Base-by-base conservation (phyloP, 2,329 filamentous ascomycete species). In the Anisogramma anomala region DNA sequence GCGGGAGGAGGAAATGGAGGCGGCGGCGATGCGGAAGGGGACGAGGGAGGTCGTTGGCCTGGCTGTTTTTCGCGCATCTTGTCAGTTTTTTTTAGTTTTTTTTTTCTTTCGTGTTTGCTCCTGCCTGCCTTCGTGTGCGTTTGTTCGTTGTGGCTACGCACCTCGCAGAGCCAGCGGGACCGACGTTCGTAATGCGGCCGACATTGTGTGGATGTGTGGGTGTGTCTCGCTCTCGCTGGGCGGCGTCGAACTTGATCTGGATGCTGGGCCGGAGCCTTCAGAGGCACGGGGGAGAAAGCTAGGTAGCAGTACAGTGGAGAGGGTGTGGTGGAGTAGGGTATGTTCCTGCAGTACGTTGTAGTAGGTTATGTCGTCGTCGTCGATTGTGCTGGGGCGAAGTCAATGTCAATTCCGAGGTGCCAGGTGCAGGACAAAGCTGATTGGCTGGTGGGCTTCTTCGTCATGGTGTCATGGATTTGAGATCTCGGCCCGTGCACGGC, bases 1-100 rank as follows among this genome's bases (percentile, higher is more conserved):
- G 45, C 75, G 67, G 36, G 77, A 77, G 48, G 72, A 77, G 38
- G 81, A 82, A 53, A 85, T 72, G 52, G 74, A 71, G 52, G 77
- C 75, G 49, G 73, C 69, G 54, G 72, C 70, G 54, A 72, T 69
- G 60, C 79, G 72, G 61, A 78, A 75, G 50, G 79, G 74, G 46
- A 80, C 59, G 54, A 84, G 64, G 45, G 77, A 67, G 42, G 69
- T 68, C 40, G 73, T 64, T 50, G 83, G 82, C 65, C 77, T 82
- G 62, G 69, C 82, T 86, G 56, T 53, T 33, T 20, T 2, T 11
- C 17, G 46, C 8, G 6, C 33, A 14, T 15, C 31, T 13, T 14
- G 45, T 44, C 18, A 41, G 34, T 22, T 10, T 32, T n/a, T n/a
- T n/a, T n/a, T n/a, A n/a, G n/a, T n/a, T n/a, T n/a, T n/a, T 18